phyloP scores from a whole-genome alignment of 2,329 filamentous ascomycete species.

The Arthrobotrys sphaeroides region DNA sequence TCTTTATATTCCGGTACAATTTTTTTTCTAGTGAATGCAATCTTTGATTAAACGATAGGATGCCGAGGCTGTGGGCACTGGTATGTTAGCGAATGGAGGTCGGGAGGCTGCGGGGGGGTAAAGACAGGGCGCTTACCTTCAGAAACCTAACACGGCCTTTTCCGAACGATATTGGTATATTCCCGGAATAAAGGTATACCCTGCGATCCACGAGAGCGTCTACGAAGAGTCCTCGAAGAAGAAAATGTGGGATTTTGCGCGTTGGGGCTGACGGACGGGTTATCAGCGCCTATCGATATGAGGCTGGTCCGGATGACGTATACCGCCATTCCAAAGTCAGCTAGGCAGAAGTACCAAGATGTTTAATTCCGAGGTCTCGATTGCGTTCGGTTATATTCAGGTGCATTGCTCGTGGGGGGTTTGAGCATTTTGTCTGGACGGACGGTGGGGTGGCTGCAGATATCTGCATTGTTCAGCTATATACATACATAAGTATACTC shows the following conservation, averaged over 20 bases:
- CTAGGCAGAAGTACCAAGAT: background rate
- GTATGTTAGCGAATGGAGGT: background rate
- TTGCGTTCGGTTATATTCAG: background rate
- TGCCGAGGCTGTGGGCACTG: background rate
- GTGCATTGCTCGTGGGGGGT: no score
- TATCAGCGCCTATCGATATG: conserved; percentile 21
- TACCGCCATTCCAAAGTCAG: conserved; percentile 1
- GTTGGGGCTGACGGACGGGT: conserved; percentile 26
- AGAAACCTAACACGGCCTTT: background rate
- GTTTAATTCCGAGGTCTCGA: background rate
- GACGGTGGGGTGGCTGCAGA: no score
- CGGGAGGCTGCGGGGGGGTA: no score
- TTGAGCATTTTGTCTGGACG: no score
- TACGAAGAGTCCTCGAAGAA: no score
- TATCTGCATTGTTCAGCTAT: no score
- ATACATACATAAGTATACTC: no score
- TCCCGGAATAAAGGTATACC: no score
- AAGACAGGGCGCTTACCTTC: background rate
- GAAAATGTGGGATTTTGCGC: conserved; percentile 48
- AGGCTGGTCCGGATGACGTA: conserved; percentile 40
- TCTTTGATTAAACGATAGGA: background rate
- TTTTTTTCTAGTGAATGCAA: background rate
- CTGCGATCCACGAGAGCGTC: no score
- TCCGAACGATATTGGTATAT: no score
- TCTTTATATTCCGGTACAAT: background rate